These are phyloP conservation scores for Incumbomyces delicatus DNA, from an alignment of 2,329 filamentous ascomycete species.

Conservation along the genomic window DNA sequence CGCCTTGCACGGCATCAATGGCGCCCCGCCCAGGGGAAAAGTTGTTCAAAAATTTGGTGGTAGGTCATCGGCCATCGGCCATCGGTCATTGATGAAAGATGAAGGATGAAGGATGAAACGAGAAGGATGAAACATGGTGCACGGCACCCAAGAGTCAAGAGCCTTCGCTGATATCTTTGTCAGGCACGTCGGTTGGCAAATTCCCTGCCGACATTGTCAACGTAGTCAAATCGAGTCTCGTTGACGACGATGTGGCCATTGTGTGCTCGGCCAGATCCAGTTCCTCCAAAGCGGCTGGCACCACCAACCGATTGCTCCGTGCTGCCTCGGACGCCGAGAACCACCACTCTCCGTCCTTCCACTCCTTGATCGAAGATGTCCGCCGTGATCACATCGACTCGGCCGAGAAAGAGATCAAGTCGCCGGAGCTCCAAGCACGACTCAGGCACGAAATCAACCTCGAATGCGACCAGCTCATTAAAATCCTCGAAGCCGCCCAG, in stretches of 20 bases:
- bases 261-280: conserved; percentile 94
- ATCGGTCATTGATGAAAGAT: too few species aligned
- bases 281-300: conserved; percentile 87
- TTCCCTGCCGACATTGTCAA: conserved; percentile 69
- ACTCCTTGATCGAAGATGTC: conserved; percentile 68
- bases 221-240: conserved; percentile 58
- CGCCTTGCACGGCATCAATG: conserved; percentile 23
- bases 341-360: conserved; percentile 47
- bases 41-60: conserved; percentile 10
- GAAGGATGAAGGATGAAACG: too few species aligned
- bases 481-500: conserved; percentile 59
- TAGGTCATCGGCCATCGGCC: background rate
- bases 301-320: conserved; percentile 63
- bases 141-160: conserved; percentile 59
- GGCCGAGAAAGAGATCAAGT: conserved; percentile 52
- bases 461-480: conserved; percentile 72
- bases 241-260: conserved; percentile 68
- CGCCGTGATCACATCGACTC: conserved; percentile 71
- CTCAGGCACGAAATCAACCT: conserved; percentile 59
- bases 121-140: too few species aligned
- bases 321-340: conserved; percentile 42
- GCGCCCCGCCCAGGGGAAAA: conserved; percentile 30
- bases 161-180: conserved; percentile 57
- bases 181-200: conserved; percentile 91
- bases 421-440: conserved; percentile 45